A percentile compares a stretch with the other conserved stretches of the same genome.
Evolutionary conservation across 2,329 filamentous ascomycete species (phyloP).

Genomic region (Paracamarosporium sp.): DNA sequence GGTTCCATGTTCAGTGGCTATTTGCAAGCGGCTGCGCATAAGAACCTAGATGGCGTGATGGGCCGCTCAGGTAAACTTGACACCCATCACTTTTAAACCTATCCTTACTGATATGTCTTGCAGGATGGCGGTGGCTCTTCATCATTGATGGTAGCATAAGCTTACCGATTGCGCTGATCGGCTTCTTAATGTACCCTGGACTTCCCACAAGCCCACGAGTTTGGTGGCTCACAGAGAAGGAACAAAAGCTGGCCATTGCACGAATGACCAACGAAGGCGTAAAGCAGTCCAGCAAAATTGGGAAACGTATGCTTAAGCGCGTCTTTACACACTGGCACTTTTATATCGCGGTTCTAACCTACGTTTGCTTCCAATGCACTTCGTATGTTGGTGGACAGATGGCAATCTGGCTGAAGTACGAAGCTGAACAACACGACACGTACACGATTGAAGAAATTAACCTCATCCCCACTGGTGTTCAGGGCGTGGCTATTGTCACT

Average conservation of each 20-base stretch:
- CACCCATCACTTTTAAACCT: not conserved
- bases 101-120: not conserved
- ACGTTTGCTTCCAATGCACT: slow-evolving; percentile 44
- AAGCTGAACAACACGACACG: slow-evolving; percentile 33
- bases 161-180: slow-evolving; percentile 59
- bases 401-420: slow-evolving; percentile 58
- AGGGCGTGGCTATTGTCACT: slow-evolving; percentile 54
- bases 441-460: slow-evolving; percentile 57
- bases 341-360: slow-evolving; percentile 55
- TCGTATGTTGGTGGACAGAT: slow-evolving; percentile 55
- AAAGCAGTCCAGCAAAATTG: slow-evolving; percentile 47
- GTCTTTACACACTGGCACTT: slow-evolving; percentile 56
- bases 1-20: slow-evolving; percentile 62
- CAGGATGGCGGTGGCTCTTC: slow-evolving; percentile 59
- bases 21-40: slow-evolving; percentile 59
- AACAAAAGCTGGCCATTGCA: slow-evolving; percentile 28
- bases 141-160: slow-evolving; percentile 63
- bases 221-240: slow-evolving; percentile 51
- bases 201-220: slow-evolving; percentile 56
- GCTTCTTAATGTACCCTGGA: slow-evolving; percentile 60
- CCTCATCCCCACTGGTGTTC: slow-evolving; percentile 55
- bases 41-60: slow-evolving; percentile 52
- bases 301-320: slow-evolving; percentile 52
- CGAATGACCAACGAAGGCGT: slow-evolving; percentile 30
- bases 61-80: slow-evolving; percentile 13